Evolutionary conservation across 2,329 filamentous ascomycete genomes (phyloP).

Genomic region (Saccharata proteae): DNA sequence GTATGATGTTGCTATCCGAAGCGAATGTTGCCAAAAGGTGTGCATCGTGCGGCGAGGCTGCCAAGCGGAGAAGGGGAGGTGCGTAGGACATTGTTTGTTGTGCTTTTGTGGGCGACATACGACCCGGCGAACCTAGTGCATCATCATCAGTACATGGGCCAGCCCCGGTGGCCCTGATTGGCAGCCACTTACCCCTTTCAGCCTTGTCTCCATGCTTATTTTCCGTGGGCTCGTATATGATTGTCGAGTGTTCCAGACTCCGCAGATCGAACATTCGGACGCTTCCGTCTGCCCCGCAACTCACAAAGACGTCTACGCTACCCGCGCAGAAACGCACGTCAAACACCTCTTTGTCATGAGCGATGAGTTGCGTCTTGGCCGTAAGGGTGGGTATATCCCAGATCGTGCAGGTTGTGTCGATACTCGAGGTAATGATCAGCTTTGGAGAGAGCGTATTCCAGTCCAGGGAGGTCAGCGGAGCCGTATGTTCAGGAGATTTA

Average conservation of each 20-base stretch:
- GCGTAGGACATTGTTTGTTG: constrained; percentile 58
- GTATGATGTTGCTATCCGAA: constrained; percentile 80
- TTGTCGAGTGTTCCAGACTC: constrained; percentile 93
- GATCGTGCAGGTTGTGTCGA: constrained; percentile 97
- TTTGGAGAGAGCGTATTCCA: constrained; percentile 98
- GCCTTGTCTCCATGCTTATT: constrained; percentile 56
- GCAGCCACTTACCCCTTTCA: constrained; percentile 27
- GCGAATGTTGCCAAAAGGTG: constrained; percentile 97
- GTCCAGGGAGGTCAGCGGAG: constrained; percentile 87
- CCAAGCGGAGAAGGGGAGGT: constrained; percentile 62
- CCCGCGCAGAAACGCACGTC: constrained; percentile 97
- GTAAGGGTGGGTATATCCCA: constrained; percentile 98
- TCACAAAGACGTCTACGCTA: constrained; percentile 97
- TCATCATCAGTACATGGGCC: constrained; percentile 24
- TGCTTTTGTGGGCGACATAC: constrained; percentile 59
- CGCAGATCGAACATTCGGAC: constrained; percentile 97
- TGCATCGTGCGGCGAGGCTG: constrained; percentile 89
- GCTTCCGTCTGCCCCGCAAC: constrained; percentile 92
- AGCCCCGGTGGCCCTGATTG: background rate
- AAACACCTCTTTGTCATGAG: constrained; percentile 97
- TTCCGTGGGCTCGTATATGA: constrained; percentile 94
- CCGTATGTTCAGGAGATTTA: constrained; percentile 96
- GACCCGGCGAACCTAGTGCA: constrained; percentile 32
- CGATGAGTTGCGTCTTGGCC: constrained; percentile 95
- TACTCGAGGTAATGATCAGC: constrained; percentile 90